Evolutionary conservation across 805 yeast species (phyloP), one percentile per base, ranked within the genome.

Genomic region (Wickerhamiella qilinensis): DNA sequence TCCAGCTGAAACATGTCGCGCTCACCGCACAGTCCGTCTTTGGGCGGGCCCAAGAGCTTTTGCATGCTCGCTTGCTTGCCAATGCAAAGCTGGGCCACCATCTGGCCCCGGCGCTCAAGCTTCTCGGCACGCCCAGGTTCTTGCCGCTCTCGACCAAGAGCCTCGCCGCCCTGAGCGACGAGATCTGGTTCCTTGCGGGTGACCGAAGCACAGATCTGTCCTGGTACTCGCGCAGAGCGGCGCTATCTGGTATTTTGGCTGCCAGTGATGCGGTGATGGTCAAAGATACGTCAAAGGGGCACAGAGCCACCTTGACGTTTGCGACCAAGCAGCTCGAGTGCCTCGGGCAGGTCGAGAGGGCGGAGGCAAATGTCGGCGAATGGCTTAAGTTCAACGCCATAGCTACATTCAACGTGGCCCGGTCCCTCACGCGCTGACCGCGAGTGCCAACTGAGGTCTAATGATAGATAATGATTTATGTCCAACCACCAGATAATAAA

Each of bases 181-280:
- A 91, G 53, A 66, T 88, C 42, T 71, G 82, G 33, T 84, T 60
- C 56, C 74, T 72, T 48, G 75, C 94, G 0, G 91, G 86, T 9
- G 96, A 86, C 53, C 52, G 57, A 38, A 70, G 91, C 17, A 75
- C 61, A 16, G 94, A 84, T 56, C 76, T 80, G 54, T 78, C 83
- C 3, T 88, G 98, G 98, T 88, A 88, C 57, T 64, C 93, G n/a
- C 81, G 85, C 53, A 65, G 98, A 46, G 61, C 78, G 14, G 69
- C 80, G 7, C 54, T 88, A 14, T 69, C 81, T 19, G 65, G 79
- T 2, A 68, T 79, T 2, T 83, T 81, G 55, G 79, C 80, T 2
- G 71, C 77, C 29, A 43, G 54, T 30, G 96, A 88, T 56, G 60
- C 83, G 44, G 83, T 71, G 60, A 79, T 78, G 91, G 62, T 82